Evolutionary conservation across 2,329 filamentous ascomycete species (phyloP).

Genomic region (Alternaria sp.): DNA sequence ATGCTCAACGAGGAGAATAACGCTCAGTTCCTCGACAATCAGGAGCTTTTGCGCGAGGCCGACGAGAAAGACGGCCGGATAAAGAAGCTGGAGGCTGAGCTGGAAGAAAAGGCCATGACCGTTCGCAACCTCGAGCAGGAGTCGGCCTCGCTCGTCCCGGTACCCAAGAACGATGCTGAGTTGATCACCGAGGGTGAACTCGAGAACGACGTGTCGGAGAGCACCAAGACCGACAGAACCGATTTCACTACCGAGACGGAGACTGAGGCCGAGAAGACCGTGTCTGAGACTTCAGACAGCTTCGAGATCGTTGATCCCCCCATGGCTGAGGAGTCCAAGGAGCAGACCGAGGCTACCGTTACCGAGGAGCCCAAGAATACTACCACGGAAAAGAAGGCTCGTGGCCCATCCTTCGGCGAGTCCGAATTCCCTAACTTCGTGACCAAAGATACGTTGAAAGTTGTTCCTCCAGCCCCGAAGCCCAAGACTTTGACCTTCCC

Average conservation of each 20-base stretch:
- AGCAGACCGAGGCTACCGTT: background rate
- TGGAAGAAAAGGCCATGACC: slow-evolving; percentile 16
- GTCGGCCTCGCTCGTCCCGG: background rate
- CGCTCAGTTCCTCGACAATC: slow-evolving; percentile 19
- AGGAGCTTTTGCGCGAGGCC: slow-evolving; percentile 26
- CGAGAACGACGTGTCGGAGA: background rate
- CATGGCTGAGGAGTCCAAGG: background rate
- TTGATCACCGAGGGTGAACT: background rate
- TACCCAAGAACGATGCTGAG: background rate
- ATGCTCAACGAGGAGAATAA: slow-evolving; percentile 17
- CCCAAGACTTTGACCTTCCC: slow-evolving; percentile 34
- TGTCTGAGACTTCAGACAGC: background rate
- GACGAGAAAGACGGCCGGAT: slow-evolving; percentile 31
- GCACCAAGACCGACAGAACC: background rate
- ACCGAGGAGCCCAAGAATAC: background rate
- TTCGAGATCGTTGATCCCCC: background rate
- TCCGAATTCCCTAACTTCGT: slow-evolving; percentile 23
- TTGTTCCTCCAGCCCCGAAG: slow-evolving; percentile 26
- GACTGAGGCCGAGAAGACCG: background rate
- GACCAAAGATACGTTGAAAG: slow-evolving; percentile 33
- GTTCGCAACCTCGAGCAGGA: slow-evolving; percentile 23
- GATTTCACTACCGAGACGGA: background rate
- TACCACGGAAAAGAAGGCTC: background rate
- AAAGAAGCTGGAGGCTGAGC: slow-evolving; percentile 20
- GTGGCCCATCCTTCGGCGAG: slow-evolving; percentile 4